Percentiles rank a stretch among this genome's conserved stretches.
Evolutionary conservation across 306 rosid genomes (phyloP).

Genomic region (Ammopiptanthus mongolicus): DNA sequence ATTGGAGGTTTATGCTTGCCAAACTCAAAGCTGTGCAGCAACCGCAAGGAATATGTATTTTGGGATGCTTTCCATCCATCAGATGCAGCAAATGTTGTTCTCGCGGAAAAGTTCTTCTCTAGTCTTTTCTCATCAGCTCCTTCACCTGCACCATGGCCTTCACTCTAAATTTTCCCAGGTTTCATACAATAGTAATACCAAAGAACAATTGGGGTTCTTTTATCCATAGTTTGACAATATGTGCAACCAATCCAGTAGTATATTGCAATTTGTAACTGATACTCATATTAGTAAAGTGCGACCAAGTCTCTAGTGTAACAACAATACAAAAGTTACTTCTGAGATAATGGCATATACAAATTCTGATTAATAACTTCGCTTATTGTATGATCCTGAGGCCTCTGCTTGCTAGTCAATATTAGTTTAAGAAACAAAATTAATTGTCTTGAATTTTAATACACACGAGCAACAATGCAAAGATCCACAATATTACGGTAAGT

Average conservation of each 20-base stretch:
- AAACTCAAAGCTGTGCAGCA: conserved; percentile 59
- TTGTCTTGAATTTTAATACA: background rate
- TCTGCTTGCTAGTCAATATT: background rate
- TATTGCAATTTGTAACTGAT: background rate
- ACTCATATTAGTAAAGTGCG: background rate
- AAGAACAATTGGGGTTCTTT: background rate
- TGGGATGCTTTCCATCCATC: conserved; percentile 97
- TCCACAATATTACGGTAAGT: no score
- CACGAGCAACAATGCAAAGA: no score
- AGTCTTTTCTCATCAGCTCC: conserved; percentile 26
- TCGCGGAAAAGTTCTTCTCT: conserved; percentile 58
- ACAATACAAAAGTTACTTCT: background rate
- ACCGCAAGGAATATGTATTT: conserved; percentile 63
- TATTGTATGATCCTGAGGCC: background rate
- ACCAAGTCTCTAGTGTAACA: background rate
- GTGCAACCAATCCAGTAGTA: background rate
- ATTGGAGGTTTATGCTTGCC: conserved; percentile 85
- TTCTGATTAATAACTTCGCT: background rate
- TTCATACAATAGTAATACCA: background rate
- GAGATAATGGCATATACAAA: background rate
- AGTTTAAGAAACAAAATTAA: background rate
- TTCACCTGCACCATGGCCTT: conserved; percentile 39
- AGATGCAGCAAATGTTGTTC: conserved; percentile 71
- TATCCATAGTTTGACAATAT: background rate
- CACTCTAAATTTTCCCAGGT: background rate